These are phyloP conservation scores for Solanum peruvianum DNA, from an alignment of 257 asterid genomes.

Conservation along the genomic window DNA sequence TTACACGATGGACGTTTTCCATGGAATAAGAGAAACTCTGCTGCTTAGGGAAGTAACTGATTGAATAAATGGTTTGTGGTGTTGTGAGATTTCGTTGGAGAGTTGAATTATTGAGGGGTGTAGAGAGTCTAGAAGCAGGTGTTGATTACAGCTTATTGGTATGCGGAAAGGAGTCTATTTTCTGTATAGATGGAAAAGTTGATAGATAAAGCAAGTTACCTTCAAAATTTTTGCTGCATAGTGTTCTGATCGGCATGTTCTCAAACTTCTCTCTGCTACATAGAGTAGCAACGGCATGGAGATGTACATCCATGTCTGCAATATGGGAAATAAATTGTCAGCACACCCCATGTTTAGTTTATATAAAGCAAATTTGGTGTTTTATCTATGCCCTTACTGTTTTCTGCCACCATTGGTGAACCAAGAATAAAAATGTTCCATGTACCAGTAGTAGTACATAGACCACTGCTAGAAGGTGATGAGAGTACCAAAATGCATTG, in stretches of 20 bases:
- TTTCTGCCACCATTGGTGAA: conserved; percentile 63
- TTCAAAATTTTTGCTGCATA: conserved; percentile 63
- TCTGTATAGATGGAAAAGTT: neutral
- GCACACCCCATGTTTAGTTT: neutral
- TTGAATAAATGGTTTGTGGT: neutral
- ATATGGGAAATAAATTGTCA: neutral
- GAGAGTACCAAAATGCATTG: conserved; percentile 95
- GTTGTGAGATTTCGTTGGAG: neutral
- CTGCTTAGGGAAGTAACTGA: neutral
- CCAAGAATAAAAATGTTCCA: conserved; percentile 61
- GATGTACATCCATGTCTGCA: conserved; percentile 91
- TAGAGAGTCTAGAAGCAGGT: neutral
- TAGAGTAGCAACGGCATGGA: conserved; percentile 63
- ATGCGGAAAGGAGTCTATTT: neutral
- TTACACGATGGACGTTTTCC: neutral
- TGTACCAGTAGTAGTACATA: conserved; percentile 59
- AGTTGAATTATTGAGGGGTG: neutral
- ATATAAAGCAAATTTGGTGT: neutral
- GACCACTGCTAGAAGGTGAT: conserved; percentile 79
- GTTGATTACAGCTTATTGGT: neutral
- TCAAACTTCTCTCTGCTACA: conserved; percentile 66
- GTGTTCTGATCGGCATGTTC: conserved; percentile 76
- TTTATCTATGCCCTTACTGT: conserved; percentile 35
- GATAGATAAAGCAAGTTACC: conserved; percentile 27
- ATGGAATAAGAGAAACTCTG: neutral